These are phyloP conservation scores for Cryptococcus hybrid DNA, from an alignment of 1,284 basidiomycete species.

Conservation along the genomic window DNA sequence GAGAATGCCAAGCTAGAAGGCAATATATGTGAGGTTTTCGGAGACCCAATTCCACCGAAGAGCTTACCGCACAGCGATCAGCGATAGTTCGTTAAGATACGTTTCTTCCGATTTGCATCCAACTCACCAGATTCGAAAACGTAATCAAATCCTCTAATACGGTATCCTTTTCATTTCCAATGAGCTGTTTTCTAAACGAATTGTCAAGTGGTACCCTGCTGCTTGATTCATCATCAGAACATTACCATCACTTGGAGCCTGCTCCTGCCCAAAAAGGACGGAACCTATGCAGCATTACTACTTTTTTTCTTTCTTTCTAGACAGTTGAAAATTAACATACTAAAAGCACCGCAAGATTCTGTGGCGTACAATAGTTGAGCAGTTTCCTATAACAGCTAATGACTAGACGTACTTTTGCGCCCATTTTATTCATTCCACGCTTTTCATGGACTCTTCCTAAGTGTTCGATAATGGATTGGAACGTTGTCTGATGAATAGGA, in stretches of 20 bases:
- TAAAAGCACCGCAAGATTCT: slow-evolving; percentile 78
- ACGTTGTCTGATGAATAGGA: slow-evolving; percentile 81
- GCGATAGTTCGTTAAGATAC: not conserved
- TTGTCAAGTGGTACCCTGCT: slow-evolving; percentile 55
- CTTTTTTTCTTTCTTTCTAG: no score
- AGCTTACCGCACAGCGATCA: slow-evolving; percentile 21
- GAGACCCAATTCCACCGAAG: slow-evolving; percentile 15
- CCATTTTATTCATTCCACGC: slow-evolving; percentile 88
- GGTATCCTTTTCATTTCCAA: slow-evolving; percentile 62
- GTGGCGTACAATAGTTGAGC: slow-evolving; percentile 26
- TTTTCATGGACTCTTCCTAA: slow-evolving; percentile 71
- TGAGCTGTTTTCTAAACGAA: not conserved
- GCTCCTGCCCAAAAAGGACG: slow-evolving; percentile 87
- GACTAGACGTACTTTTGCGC: slow-evolving; percentile 58
- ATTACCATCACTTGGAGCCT: slow-evolving; percentile 70
- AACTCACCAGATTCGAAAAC: slow-evolving; percentile 53
- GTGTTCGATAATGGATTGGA: slow-evolving; percentile 85
- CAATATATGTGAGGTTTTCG: slow-evolving; percentile 19
- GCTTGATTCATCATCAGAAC: slow-evolving; percentile 65
- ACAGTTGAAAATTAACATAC: not conserved
- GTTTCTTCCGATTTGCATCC: not conserved
- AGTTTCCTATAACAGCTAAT: slow-evolving; percentile 38
- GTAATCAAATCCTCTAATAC: slow-evolving; percentile 84
- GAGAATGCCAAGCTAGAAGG: slow-evolving; percentile 17
- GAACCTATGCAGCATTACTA: slow-evolving; percentile 39